Base-by-base conservation (phyloP, 805 yeast species). In the Kodamaea nitidulidarum region DNA sequence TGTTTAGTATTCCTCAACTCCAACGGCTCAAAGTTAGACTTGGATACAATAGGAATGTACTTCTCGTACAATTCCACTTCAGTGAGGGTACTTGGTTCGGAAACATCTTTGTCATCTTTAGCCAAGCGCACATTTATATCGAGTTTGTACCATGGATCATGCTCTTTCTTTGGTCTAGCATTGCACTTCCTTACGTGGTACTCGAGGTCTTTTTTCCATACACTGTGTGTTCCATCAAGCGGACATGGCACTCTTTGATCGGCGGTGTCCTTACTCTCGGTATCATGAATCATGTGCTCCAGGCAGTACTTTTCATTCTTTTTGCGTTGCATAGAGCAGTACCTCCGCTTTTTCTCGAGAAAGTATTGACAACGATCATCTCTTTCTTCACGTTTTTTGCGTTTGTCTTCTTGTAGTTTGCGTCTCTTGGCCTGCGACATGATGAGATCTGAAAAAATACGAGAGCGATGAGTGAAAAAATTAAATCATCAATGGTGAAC, bases 201-300 rank as follows among this genome's bases (percentile, higher is more conserved):
- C 4, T 64, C 56, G 30, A 86, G 55, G 38, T 75, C 78, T 31
- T 69, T 66, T 35, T 67, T 67, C 87, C 86, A 82, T 0, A 88
- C 78, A 1, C 81, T 73, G 56, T 88, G 96, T 2, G 76, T 71
- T 2, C 82, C 78, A 56, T 87, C 95, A 20, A 81, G 54, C 0
- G 96, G 88, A 60, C 96, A 88, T 5, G 80, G 76, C 0, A 88
- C 71, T 40, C 95, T 61, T 4, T 53, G 54, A 51, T 46, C 56
- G 47, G 49, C 22, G 37, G 11, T 17, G 18, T 15, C 30, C 17
- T 15, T 26, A 8, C 7, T 26, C 3, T 32, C 32, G 7, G 14
- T 26, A 4, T 41, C 40, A 22, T 38, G 47, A 25, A 55, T 55
- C 51, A 71, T 45, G 55, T 85, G 95, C 46, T 82, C 83, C 7